These are phyloP conservation scores for Aspergillus hortae DNA, from an alignment of 2,329 filamentous ascomycete genomes.

Conservation along the genomic window DNA sequence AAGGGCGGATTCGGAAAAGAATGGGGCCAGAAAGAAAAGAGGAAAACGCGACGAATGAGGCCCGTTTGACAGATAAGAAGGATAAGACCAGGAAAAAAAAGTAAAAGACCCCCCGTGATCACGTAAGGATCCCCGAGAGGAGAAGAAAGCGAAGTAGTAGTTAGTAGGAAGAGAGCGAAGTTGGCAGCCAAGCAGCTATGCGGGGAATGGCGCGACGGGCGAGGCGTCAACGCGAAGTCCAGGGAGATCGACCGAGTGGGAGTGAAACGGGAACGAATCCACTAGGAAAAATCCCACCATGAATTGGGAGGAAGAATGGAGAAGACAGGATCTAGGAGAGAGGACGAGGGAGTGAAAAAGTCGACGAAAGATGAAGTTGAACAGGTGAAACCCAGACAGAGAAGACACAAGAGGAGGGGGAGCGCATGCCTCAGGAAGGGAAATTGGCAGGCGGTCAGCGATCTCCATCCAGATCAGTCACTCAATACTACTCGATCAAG, in stretches of 20 bases:
- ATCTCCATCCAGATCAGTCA: background rate
- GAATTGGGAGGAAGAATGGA: constrained; percentile 2
- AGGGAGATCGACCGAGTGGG: constrained; percentile 23
- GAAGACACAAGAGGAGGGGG: background rate
- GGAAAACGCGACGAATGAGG: background rate
- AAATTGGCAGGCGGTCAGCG: background rate
- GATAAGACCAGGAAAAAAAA: background rate
- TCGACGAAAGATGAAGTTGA: constrained; percentile 1
- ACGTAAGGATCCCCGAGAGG: background rate
- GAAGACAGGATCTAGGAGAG: constrained; percentile 1
- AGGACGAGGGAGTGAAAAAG: constrained; percentile 5
- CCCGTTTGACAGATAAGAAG: background rate
- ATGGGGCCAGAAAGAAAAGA: background rate
- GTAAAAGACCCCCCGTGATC: background rate
- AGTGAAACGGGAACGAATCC: constrained; percentile 1
- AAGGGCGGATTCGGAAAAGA: background rate
- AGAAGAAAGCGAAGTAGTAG: constrained; percentile 1
- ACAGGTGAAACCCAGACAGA: constrained; percentile 5
- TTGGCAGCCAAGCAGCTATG: constrained; percentile 16
- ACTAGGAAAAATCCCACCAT: background rate
- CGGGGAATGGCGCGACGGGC: constrained; percentile 23
- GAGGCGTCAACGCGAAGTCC: constrained; percentile 21
- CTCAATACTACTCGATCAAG: too few species aligned
- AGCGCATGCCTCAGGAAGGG: background rate
- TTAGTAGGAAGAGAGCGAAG: constrained; percentile 5